Conservation (phyloP, 2,329 filamentous ascomycete species). For the Allantophomopsis lycopodina region DNA sequence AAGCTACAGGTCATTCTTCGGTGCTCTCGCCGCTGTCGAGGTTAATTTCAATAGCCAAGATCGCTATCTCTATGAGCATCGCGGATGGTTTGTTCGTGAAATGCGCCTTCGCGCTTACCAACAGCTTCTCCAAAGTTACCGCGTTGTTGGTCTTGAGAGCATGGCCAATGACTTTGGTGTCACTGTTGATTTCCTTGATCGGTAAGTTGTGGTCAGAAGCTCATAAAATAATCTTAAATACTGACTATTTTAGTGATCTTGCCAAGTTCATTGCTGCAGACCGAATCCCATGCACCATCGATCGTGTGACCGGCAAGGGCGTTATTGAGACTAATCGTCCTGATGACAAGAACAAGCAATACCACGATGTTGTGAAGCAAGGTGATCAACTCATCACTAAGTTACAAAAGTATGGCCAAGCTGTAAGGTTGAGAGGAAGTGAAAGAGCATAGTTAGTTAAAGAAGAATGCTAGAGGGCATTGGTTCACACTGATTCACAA, state of each 20-base stretch:
- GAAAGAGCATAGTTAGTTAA: constrained; percentile 56
- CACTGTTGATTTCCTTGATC: constrained; percentile 89
- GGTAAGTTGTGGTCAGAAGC: constrained; percentile 37
- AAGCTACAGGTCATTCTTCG: constrained; percentile 90
- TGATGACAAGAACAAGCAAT: constrained; percentile 99
- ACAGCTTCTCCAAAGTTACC: constrained; percentile 93
- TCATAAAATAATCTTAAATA: no score
- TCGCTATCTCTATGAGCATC: constrained; percentile 90
- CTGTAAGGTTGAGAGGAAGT: constrained; percentile 84
- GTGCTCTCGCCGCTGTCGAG: constrained; percentile 77
- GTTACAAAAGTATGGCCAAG: constrained; percentile 97
- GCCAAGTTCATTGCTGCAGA: constrained; percentile 94
- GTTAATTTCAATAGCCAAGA: constrained; percentile 90
- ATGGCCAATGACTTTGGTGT: constrained; percentile 98
- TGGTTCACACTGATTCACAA: no score
- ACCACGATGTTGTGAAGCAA: constrained; percentile 94
- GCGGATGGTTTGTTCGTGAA: constrained; percentile 93
- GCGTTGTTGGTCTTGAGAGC: constrained; percentile 88
- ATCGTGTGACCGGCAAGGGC: constrained; percentile 89
- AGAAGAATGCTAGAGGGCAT: no score
- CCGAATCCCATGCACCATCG: constrained; percentile 91
- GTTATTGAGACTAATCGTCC: constrained; percentile 97
- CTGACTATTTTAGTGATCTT: constrained; percentile 51
- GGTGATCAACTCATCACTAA: constrained; percentile 97
- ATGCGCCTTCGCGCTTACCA: constrained; percentile 96